Evolutionary conservation across 768 basidiomycete genomes (phyloP).

Genomic region (Leccinum imitatum): DNA sequence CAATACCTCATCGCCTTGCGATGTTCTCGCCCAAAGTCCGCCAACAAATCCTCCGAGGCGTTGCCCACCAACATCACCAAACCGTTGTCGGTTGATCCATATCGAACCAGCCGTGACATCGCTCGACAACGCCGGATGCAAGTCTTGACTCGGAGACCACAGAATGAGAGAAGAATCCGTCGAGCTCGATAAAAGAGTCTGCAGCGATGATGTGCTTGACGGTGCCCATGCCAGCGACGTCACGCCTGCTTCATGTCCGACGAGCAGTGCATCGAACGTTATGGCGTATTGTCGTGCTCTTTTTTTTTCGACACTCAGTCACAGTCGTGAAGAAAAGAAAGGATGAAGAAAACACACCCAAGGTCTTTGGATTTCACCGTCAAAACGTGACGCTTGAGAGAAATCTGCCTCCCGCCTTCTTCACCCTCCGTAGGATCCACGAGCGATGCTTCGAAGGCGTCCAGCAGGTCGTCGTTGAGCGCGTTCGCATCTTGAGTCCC

Average conservation of each 20-base stretch:
- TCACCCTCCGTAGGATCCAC: constrained; percentile 68
- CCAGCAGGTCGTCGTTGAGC: constrained; percentile 73
- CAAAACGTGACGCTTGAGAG: constrained; percentile 81
- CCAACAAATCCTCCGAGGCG: constrained; percentile 91
- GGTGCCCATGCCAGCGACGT: constrained; percentile 88
- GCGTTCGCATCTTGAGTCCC: constrained; percentile 25
- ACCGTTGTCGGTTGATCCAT: constrained; percentile 89
- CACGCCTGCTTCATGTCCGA: constrained; percentile 95
- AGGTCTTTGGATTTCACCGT: constrained; percentile 51
- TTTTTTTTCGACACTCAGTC: neutral
- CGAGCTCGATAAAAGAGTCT: constrained; percentile 83
- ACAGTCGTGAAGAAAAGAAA: constrained; percentile 25
- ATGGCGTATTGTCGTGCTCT: constrained; percentile 64
- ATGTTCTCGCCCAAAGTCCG: constrained; percentile 68
- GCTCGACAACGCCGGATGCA: constrained; percentile 34
- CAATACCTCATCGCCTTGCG: constrained; percentile 56
- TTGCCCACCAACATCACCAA: constrained; percentile 93
- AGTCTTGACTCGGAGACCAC: constrained; percentile 77
- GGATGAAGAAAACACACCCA: constrained; percentile 15
- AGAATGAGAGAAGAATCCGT: constrained; percentile 94
- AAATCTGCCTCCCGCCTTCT: constrained; percentile 83
- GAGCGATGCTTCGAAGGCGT: constrained; percentile 84
- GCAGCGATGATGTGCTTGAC: constrained; percentile 29
- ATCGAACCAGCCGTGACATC: constrained; percentile 52
- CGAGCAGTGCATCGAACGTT: constrained; percentile 88